Evolutionary conservation across 495 filamentous ascomycete species (phyloP).

Genomic region (Trypethelium eluteriae): DNA sequence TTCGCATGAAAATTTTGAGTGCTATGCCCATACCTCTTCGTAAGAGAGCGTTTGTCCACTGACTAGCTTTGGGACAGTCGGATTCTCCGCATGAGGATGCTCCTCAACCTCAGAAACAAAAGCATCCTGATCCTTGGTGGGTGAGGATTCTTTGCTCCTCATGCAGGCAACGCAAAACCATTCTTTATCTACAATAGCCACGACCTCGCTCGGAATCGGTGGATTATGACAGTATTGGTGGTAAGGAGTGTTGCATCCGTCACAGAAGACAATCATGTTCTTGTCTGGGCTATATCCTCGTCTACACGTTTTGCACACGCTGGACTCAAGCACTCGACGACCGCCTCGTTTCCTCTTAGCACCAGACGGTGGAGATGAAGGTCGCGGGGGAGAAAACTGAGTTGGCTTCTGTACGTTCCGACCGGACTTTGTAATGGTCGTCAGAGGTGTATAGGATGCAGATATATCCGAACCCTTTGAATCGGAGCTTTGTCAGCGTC

Average conservation of each 20-base stretch:
- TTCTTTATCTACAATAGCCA: conserved; percentile 55
- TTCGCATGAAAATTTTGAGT: conserved; percentile 1
- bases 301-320: conserved; percentile 67
- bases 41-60: conserved; percentile 16
- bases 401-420: conserved; percentile 69
- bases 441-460: conserved; percentile 45
- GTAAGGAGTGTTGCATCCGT: conserved; percentile 80
- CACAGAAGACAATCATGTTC: conserved; percentile 93
- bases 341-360: conserved; percentile 41
- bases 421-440: conserved; percentile 74
- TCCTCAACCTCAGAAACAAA: conserved; percentile 17
- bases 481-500: neutral
- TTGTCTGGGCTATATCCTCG: conserved; percentile 63
- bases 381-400: conserved; percentile 56
- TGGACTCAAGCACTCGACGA: conserved; percentile 39
- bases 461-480: conserved; percentile 35
- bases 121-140: neutral
- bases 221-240: conserved; percentile 91
- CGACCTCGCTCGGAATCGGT: conserved; percentile 60
- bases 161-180: conserved; percentile 74
- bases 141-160: conserved; percentile 22
- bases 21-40: conserved; percentile 21
- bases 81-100: conserved; percentile 18
- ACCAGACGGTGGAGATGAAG: conserved; percentile 30
- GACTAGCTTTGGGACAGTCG: conserved; percentile 15